Evolutionary conservation across 208 protist genomes (phyloP), one percentile per base, ranked within the genome.

Genomic region (Leptomonas seymouri): DNA sequence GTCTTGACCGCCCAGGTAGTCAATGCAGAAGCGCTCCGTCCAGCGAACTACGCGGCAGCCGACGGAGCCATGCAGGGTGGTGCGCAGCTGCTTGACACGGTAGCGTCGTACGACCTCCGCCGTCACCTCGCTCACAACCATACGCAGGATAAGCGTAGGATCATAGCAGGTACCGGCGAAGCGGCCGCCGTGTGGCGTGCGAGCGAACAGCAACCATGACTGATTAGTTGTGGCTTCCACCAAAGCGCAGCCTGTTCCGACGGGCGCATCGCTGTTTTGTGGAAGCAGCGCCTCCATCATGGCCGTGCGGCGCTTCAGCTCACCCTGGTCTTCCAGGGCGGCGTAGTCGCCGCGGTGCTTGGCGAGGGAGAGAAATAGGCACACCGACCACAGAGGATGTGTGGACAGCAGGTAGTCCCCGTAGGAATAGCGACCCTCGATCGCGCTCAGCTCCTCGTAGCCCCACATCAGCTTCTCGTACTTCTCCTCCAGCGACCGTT

Each of bases 401-500:
- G 81, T 64, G 4, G 81, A 80, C 15, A 96, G 74, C 27, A 93
- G 74, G 51, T 76, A 85, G 64, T 94, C 91, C 16, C 72, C 83
- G 74, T 93, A 96, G 20, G 89, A 94, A 73, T 93, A 71, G 7
- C 64, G 75, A 16, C 91, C 89, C 45, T 66, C 67, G 25, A 96
- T 54, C 23, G 72, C 82, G 49, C 86, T 81, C n/a, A 94, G 49
- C 69, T 96, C 91, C 44, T 87, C 55, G 27, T 82, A 76, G 71
- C 87, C 93, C 91, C 89, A 94, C 79, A 91, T 84, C 18, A 96
- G 73, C 71, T 96, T 96, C 62, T 92, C 85, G 67, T 94, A 94
- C 76, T 93, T 94, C 67, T 96, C 88, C 71, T 96, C 84, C 20
- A 93, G 74, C 0, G 91, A 96, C 16, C 42, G 45, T 34, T 89